phyloP scores from a whole-genome alignment of 306 rosid genomes.

The Dryas octopetala region DNA sequence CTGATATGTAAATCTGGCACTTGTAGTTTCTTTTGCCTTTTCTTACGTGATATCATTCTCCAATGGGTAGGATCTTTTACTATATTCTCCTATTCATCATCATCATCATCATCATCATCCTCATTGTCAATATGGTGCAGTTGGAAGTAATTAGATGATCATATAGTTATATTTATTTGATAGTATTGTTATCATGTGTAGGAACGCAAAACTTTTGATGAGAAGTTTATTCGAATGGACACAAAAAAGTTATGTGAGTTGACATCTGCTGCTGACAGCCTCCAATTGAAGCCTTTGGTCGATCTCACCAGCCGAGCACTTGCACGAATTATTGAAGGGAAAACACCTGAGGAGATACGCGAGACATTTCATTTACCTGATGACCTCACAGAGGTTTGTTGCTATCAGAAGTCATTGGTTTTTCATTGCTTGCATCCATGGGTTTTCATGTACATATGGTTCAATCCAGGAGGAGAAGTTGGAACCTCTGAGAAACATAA shows the following conservation, averaged over 20 bases:
- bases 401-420: conserved; percentile 12
- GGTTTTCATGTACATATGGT: conserved; percentile 35
- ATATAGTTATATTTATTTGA: conserved; percentile 26
- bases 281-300: conserved; percentile 86
- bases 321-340: conserved; percentile 92
- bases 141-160: conserved; percentile 27
- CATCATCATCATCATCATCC: neutral
- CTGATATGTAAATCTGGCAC: conserved; percentile 18
- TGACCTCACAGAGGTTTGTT: conserved; percentile 84
- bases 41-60: neutral
- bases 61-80: neutral
- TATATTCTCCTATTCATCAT: conserved; percentile 9
- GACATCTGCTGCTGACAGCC: conserved; percentile 90
- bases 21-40: conserved; percentile 14
- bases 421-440: conserved; percentile 9
- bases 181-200: conserved; percentile 38
- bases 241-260: conserved; percentile 80
- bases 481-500: conserved; percentile 73
- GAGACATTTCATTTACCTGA: conserved; percentile 91
- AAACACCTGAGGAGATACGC: conserved; percentile 87
- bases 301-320: conserved; percentile 89
- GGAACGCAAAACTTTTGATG: conserved; percentile 78
- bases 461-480: conserved; percentile 81
- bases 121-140: neutral
- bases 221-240: conserved; percentile 71